Evolutionary conservation across 2,329 filamentous ascomycete species (phyloP).

Genomic region (Metarhizium anisopliae): DNA sequence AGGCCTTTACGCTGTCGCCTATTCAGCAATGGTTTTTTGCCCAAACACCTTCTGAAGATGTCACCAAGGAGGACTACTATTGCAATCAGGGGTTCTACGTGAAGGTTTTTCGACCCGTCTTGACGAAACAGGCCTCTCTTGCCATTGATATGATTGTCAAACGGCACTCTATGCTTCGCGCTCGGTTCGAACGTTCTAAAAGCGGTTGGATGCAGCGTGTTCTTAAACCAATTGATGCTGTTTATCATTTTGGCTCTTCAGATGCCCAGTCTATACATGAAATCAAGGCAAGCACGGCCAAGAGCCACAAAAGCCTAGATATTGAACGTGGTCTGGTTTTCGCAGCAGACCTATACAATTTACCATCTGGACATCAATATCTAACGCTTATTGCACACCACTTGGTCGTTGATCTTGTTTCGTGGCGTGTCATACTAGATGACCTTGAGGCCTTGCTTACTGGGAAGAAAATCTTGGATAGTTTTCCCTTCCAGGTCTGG

Average conservation of each 20-base stretch:
- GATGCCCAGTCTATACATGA: neutral
- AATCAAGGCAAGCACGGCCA: neutral
- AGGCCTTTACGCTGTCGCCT: slow-evolving; percentile 5
- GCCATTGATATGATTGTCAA: slow-evolving; percentile 2
- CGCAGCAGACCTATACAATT: slow-evolving; percentile 3
- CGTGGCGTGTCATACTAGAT: slow-evolving; percentile 34
- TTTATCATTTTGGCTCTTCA: slow-evolving; percentile 2
- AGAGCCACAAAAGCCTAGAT: slow-evolving; percentile 1
- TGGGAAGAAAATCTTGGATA: slow-evolving; percentile 7
- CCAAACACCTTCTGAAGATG: neutral
- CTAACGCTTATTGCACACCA: slow-evolving; percentile 27
- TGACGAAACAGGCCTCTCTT: neutral
- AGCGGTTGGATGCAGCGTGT: slow-evolving; percentile 6
- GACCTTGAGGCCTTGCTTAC: slow-evolving; percentile 31
- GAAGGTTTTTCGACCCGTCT: neutral
- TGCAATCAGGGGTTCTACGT: slow-evolving; percentile 5
- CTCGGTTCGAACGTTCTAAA: slow-evolving; percentile 1
- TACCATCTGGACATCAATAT: slow-evolving; percentile 10
- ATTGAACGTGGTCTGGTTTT: slow-evolving; percentile 7
- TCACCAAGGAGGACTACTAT: neutral
- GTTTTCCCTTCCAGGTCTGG: slow-evolving; percentile 26
- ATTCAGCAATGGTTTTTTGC: slow-evolving; percentile 7
- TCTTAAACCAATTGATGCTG: neutral
- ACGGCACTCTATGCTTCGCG: slow-evolving; percentile 9
- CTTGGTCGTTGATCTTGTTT: slow-evolving; percentile 34